Conservation (phyloP, 805 yeast species). For the Dipodascus albidus region DNA sequence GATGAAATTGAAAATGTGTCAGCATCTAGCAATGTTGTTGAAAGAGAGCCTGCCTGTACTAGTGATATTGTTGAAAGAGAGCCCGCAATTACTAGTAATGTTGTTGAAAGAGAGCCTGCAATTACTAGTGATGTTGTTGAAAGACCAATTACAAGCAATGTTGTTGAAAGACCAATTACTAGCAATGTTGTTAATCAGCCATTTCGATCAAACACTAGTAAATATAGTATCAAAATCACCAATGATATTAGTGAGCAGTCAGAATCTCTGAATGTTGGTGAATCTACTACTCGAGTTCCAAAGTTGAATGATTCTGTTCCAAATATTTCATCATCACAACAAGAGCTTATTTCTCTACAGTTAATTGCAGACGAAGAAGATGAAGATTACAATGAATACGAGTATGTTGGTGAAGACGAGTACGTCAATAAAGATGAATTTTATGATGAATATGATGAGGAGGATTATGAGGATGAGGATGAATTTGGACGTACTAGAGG, state of each 20-base stretch:
- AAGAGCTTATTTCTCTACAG: conserved; percentile 22
- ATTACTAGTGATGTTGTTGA: neutral
- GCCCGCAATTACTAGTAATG: neutral
- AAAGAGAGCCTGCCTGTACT: neutral
- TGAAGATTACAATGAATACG: conserved; percentile 6
- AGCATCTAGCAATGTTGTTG: too few species aligned
- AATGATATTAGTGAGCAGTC: neutral
- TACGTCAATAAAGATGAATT: conserved; percentile 45
- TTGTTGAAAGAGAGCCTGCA: neutral
- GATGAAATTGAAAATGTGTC: too few species aligned
- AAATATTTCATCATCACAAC: neutral
- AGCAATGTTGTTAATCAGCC: too few species aligned
- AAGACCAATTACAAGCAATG: neutral
- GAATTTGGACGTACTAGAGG: conserved; percentile 27
- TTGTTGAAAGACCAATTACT: too few species aligned
- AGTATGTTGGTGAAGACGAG: conserved; percentile 10
- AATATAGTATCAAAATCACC: neutral
- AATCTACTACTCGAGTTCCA: neutral
- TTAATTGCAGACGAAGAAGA: conserved; percentile 14
- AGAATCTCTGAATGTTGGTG: neutral
- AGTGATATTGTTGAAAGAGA: too few species aligned
- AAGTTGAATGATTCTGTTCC: neutral
- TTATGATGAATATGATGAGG: conserved; percentile 29
- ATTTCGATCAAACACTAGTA: too few species aligned
- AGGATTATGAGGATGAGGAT: conserved; percentile 27